Evolutionary conservation across 441 rosid genomes (phyloP).

Genomic region (Croton setiger): DNA sequence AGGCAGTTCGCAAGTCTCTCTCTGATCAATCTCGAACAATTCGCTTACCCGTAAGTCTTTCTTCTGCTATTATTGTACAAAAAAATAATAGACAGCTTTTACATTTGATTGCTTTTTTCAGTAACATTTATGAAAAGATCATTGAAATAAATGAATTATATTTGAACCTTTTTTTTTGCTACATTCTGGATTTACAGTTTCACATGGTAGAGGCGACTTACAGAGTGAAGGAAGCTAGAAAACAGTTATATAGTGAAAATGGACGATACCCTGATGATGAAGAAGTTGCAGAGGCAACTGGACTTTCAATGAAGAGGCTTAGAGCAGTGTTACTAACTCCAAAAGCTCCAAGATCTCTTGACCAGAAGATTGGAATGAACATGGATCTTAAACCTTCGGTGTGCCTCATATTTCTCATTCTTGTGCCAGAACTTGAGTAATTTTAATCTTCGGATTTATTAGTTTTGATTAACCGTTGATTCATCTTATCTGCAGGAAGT

Average conservation of each 20-base stretch:
- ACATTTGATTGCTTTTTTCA: not conserved
- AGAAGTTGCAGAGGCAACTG: conserved; percentile 85
- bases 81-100: not conserved
- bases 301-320: conserved; percentile 83
- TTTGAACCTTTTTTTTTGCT: conserved; percentile 10
- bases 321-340: conserved; percentile 66
- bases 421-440: not conserved
- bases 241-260: conserved; percentile 60
- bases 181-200: conserved; percentile 42
- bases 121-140: not conserved
- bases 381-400: conserved; percentile 81
- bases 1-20: conserved; percentile 81
- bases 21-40: conserved; percentile 82
- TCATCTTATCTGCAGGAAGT: conserved; percentile 53
- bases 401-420: conserved; percentile 18
- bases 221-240: conserved; percentile 81
- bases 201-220: conserved; percentile 92
- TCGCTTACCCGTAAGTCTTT: conserved; percentile 72
- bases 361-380: conserved; percentile 73
- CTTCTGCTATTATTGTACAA: not conserved
- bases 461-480: not conserved
- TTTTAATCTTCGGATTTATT: not conserved
- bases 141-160: not conserved
- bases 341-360: conserved; percentile 81
- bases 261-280: conserved; percentile 71